These are phyloP conservation scores for Vigna trinervia DNA, from an alignment of 306 rosid species.

Conservation along the genomic window DNA sequence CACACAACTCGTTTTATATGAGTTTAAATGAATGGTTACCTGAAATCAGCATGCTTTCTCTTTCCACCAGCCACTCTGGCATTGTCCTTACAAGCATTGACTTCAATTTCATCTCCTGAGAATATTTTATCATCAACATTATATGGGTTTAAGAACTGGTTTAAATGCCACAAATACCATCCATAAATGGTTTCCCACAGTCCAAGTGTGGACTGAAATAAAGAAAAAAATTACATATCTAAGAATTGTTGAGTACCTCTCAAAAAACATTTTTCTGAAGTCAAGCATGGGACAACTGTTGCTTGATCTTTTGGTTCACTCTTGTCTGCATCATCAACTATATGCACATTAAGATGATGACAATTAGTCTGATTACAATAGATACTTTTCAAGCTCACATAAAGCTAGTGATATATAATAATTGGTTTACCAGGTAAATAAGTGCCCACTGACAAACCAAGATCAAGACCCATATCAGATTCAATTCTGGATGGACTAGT, in stretches of 20 bases:
- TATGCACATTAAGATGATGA: slow-evolving; percentile 50
- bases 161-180: slow-evolving; percentile 36
- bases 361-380: slow-evolving; percentile 42
- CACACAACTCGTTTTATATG: slow-evolving; percentile 14
- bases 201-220: slow-evolving; percentile 30
- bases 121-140: slow-evolving; percentile 50
- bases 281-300: slow-evolving; percentile 46
- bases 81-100: slow-evolving; percentile 52
- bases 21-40: slow-evolving; percentile 60
- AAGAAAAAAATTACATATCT: slow-evolving; percentile 36
- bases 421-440: slow-evolving; percentile 65
- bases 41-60: slow-evolving; percentile 68
- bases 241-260: slow-evolving; percentile 56
- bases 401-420: slow-evolving; percentile 5
- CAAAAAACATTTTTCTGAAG: slow-evolving; percentile 46
- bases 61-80: slow-evolving; percentile 57
- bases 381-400: slow-evolving; percentile 21
- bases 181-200: slow-evolving; percentile 26
- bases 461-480: slow-evolving; percentile 70
- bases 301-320: slow-evolving; percentile 53
- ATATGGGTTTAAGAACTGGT: slow-evolving; percentile 28
- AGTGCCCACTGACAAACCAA: slow-evolving; percentile 76
- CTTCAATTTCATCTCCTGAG: slow-evolving; percentile 63
- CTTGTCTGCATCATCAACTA: slow-evolving; percentile 55
- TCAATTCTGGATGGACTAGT: slow-evolving; percentile 56